Base-by-base conservation (phyloP, 768 basidiomycete species). In the Leccinum olivaceopallidum region DNA sequence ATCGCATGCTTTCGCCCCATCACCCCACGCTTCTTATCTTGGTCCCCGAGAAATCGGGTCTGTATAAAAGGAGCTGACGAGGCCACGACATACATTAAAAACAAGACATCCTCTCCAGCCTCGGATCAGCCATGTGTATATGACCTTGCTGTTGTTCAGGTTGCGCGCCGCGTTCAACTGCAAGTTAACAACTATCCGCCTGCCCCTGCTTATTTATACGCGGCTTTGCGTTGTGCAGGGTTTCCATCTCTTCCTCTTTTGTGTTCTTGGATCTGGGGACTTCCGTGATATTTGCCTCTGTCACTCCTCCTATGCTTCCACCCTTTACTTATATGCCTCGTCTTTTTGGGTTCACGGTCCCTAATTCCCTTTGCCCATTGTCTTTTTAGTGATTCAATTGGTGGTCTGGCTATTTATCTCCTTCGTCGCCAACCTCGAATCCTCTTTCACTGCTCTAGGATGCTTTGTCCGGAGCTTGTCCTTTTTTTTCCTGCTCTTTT, bases 191-290 rank as follows among this genome's bases (percentile, higher is more conserved):
- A 63, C 65, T 71, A 64, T 65, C 58, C 60, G 54, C 51, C 61
- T 55, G 26, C 57, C 63, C 62, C 63, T 73, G 72, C 71, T 72
- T 75, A 76, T 72, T 73, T 73, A 71, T 72, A 64, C 66, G 65
- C 63, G 59, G 57, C 68, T 63, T 63, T 63, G 65, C 64, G 64
- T 63, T 59, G 60, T 63, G 57, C 62, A 63, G 63, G 66, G 63
- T 55, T 69, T 67, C 59, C 69, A 72, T 76, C 69, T 72, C 59
- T 65, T 57, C 63, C 16, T 61, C 60, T 60, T 59, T 62, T 75
- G 74, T 78, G 73, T 75, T 79, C 72, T 78, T 77, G 79, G 73
- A 75, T 80, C 71, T 69, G 73, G 76, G 73, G 73, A 75, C 72
- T 63, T 30, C 60, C 56, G 65, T 65, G 62, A 65, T 70, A 69